Conservation (phyloP, 305 asterid species). For the Fraxinus sp. region DNA sequence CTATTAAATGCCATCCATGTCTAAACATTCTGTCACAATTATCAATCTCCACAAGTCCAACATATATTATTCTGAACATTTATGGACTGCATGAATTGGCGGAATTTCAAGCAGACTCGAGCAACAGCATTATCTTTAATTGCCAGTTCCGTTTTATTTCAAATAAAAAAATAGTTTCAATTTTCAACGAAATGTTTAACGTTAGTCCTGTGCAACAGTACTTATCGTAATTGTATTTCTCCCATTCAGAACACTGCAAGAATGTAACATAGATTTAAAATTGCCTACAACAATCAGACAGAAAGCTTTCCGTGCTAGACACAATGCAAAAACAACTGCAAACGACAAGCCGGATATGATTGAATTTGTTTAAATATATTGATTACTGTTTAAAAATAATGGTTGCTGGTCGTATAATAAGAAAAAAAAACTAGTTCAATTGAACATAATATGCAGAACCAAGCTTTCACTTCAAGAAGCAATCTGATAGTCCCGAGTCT, state of each 20-base stretch:
- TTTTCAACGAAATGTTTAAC: background rate
- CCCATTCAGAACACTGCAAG: background rate
- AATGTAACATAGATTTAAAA: background rate
- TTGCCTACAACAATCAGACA: background rate
- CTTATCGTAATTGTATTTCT: background rate
- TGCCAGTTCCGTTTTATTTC: conserved; percentile 11
- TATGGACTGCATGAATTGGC: conserved; percentile 9
- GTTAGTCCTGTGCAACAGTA: background rate
- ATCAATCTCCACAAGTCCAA: conserved; percentile 3
- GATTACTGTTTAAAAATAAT: background rate
- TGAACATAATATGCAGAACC: background rate
- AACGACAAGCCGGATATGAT: background rate
- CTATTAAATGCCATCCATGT: conserved; percentile 1
- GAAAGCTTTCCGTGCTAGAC: background rate
- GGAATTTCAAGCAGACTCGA: conserved; percentile 1
- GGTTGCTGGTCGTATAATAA: background rate
- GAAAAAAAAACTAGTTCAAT: background rate
- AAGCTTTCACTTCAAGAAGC: background rate
- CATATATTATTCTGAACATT: conserved; percentile 1
- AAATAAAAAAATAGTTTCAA: background rate
- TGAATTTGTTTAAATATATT: background rate
- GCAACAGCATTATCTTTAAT: conserved; percentile 17
- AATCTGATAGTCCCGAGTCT: background rate
- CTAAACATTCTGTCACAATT: conserved; percentile 15
- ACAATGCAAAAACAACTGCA: conserved; percentile 16